Evolutionary conservation across 345 rosid species (phyloP), one percentile per base, ranked within the genome.

Genomic region (Salix brachista): DNA sequence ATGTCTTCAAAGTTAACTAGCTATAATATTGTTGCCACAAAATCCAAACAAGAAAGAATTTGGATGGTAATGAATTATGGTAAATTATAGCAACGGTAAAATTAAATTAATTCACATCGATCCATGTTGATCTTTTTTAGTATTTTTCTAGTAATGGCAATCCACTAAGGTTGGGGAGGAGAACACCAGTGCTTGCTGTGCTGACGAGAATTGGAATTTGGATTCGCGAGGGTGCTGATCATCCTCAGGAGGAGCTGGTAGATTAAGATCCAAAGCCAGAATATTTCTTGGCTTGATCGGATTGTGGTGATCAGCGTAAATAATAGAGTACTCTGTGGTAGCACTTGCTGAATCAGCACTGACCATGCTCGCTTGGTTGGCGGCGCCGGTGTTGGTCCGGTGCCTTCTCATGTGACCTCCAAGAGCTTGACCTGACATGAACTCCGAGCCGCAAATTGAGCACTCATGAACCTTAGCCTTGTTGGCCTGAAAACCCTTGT

Each of bases 331-430:
- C 12, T 56, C 56, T 3, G 12, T 17, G n/a, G 39, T 21, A 37
- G 44, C 28, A 41, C 8, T n/a, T n/a, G 61, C n/a, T n/a, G 61
- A 56, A n/a, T 56, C 61, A 2, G 61, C n/a, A 56, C 8, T n/a
- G 61, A 56, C n/a, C 25, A 7, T 41, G 6, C 60, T 72, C 1
- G 70, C 64, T 34, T 77, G 74, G 82, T 23, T 28, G 77, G 72
- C 37, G 37, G 37, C 80, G 77, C 73, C 80, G 0, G 83, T 69
- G 19, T 72, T 76, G 8, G 91, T 76, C 66, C 98, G 87, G 60
- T 96, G 99, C 81, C 99, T 84, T 76, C 99, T 91, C 98, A 96
- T 96, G 86, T 96, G 99, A 13, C 99, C 98, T 2, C 99, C 99
- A 4, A 96, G 88, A 2, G 99, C 99, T 85, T 96, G 99, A 3